Conservation (phyloP, 192 early-diverging fungal genomes). For the Lunasporangiospora selenospora region DNA sequence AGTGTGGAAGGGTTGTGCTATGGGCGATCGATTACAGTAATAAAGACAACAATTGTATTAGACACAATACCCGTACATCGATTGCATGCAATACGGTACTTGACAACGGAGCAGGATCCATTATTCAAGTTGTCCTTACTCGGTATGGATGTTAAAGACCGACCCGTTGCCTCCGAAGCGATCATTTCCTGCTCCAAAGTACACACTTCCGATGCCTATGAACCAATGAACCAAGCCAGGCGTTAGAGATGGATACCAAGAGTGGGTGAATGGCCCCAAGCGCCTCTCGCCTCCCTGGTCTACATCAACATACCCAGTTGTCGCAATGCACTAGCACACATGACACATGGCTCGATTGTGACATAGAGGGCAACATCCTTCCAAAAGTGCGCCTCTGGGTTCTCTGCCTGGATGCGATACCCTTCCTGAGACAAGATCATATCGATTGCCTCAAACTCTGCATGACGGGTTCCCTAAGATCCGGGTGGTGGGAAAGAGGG, state of each 20-base stretch:
- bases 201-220: slow-evolving; percentile 79
- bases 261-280: too few species aligned
- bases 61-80: too few species aligned
- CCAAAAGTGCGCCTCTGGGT: slow-evolving; percentile 34
- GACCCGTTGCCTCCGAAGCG: slow-evolving; percentile 97
- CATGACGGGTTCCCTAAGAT: slow-evolving; percentile 93
- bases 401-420: slow-evolving; percentile 21
- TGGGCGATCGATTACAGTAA: too few species aligned
- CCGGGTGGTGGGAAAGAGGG: too few species aligned
- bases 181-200: slow-evolving; percentile 93
- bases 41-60: too few species aligned
- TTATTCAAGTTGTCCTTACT: slow-evolving; percentile 69
- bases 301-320: slow-evolving; percentile 65
- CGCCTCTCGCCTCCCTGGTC: too few species aligned
- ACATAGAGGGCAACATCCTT: slow-evolving; percentile 81
- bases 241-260: too few species aligned
- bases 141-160: slow-evolving; percentile 76
- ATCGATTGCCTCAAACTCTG: slow-evolving; percentile 94
- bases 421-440: slow-evolving; percentile 59
- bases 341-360: slow-evolving; percentile 97
- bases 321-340: slow-evolving; percentile 94
- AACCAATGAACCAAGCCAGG: not conserved
- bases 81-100: too few species aligned
- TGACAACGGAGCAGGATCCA: too few species aligned
- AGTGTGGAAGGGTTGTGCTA: slow-evolving; percentile 47